Percentiles rank a stretch among this genome's conserved stretches.
Conservation (phyloP, 441 rosid genomes). For the Syzygium malaccense region DNA sequence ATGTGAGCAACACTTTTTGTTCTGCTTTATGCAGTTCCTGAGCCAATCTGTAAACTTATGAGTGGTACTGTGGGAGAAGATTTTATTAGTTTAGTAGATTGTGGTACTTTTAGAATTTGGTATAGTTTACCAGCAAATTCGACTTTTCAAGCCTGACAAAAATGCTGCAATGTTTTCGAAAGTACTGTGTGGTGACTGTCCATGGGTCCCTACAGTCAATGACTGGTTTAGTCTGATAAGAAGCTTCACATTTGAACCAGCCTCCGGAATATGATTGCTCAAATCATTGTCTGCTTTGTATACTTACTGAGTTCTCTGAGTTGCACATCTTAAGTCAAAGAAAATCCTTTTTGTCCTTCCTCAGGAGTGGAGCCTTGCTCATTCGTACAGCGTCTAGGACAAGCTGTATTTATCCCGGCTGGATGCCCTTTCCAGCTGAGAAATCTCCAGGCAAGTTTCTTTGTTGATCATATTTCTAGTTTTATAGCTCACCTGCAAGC, state of each 20-base stretch:
- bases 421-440: constrained; percentile 90
- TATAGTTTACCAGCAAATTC: neutral
- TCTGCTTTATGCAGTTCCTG: neutral
- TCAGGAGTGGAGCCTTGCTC: constrained; percentile 97
- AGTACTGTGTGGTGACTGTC: neutral
- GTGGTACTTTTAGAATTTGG: neutral
- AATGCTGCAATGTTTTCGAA: neutral
- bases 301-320: neutral
- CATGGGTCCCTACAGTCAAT: neutral
- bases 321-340: neutral
- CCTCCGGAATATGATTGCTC: neutral
- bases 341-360: neutral
- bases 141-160: neutral
- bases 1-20: neutral
- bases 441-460: constrained; percentile 59
- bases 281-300: neutral
- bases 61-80: neutral
- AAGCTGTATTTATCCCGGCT: constrained; percentile 90
- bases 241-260: neutral
- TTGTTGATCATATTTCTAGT: neutral
- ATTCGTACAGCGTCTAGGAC: constrained; percentile 68
- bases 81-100: neutral
- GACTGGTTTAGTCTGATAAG: neutral
- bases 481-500: neutral
- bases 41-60: neutral